phyloP scores from a whole-genome alignment of 2,329 filamentous ascomycete genomes.

The Cadophora malorum region DNA sequence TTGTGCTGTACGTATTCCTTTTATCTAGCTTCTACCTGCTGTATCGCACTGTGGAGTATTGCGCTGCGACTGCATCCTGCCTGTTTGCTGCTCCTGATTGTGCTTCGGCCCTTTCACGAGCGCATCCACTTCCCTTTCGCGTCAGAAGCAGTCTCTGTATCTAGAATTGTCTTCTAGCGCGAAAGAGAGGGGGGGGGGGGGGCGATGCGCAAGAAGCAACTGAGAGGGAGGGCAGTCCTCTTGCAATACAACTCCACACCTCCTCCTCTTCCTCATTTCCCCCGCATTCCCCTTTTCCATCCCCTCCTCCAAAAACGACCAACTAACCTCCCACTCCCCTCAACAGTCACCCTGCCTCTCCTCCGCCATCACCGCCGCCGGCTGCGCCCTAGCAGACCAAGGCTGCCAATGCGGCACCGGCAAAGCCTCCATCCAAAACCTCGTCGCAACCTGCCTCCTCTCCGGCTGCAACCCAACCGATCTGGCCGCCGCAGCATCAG shows the following conservation, averaged over 20 bases:
- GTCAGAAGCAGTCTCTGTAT: too few species aligned
- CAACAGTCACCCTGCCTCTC: conserved; percentile 46
- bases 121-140: too few species aligned
- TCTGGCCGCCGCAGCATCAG: conserved; percentile 45
- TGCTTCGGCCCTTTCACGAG: too few species aligned
- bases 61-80: too few species aligned
- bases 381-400: conserved; percentile 48
- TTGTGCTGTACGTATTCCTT: conserved; percentile 50
- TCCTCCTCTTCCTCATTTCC: not conserved
- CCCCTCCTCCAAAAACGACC: not conserved
- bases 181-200: too few species aligned
- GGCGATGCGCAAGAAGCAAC: too few species aligned
- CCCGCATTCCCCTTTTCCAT: not conserved
- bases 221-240: too few species aligned
- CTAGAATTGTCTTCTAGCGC: too few species aligned
- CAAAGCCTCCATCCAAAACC: conserved; percentile 32
- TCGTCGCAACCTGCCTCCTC: conserved; percentile 43
- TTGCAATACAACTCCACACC: not conserved
- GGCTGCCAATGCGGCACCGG: conserved; percentile 49
- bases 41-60: not conserved
- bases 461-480: conserved; percentile 46
- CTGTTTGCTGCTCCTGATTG: too few species aligned
- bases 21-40: not conserved
- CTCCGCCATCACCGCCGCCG: conserved; percentile 46
- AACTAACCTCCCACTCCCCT: not conserved